These are phyloP conservation scores for Solanum okadae DNA, from an alignment of 257 asterid species.

Conservation along the genomic window DNA sequence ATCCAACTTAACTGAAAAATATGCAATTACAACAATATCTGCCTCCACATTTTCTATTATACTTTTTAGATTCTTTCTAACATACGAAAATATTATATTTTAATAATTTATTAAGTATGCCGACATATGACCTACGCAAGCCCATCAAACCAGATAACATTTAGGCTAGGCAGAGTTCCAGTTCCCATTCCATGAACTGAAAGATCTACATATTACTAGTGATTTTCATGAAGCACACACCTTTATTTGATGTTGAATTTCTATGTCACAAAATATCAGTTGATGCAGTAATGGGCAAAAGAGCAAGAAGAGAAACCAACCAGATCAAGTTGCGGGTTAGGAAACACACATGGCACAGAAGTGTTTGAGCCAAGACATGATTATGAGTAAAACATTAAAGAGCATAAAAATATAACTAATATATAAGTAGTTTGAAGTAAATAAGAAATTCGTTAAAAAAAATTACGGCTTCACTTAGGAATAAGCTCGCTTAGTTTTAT, in stretches of 20 bases:
- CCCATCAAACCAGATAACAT: background rate
- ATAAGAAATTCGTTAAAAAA: background rate
- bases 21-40: background rate
- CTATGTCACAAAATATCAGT: background rate
- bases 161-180: background rate
- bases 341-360: background rate
- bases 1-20: background rate
- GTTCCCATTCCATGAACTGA: background rate
- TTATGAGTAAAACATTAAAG: background rate
- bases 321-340: background rate
- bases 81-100: background rate
- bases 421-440: background rate
- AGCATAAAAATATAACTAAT: background rate
- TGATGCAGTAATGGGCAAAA: background rate
- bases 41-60: background rate
- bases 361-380: background rate
- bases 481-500: background rate
- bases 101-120: background rate
- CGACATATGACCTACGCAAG: background rate
- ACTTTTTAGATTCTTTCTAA: background rate
- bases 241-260: background rate
- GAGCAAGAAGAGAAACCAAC: background rate
- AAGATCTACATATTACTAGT: background rate
- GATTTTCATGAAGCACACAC: background rate
- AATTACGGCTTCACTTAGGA: background rate